phyloP scores from a whole-genome alignment of 768 basidiomycete genomes.

The Tulasnella sp. region DNA sequence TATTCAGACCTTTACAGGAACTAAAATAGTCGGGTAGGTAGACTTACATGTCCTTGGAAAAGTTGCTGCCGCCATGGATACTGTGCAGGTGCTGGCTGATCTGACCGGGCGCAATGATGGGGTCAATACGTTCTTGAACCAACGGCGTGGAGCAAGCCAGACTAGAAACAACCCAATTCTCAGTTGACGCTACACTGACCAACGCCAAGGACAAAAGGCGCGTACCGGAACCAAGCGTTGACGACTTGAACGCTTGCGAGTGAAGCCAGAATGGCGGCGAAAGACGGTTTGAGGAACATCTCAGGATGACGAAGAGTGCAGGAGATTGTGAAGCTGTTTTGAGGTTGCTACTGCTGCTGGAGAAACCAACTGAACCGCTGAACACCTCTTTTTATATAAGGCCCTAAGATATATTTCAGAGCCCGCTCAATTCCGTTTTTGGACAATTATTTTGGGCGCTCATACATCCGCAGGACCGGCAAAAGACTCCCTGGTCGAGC shows the following conservation, averaged over 20 bases:
- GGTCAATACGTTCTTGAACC: constrained; percentile 26
- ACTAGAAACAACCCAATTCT: background rate
- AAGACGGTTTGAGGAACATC: constrained; percentile 10
- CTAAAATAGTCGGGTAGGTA: background rate
- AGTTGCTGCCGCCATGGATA: constrained; percentile 16
- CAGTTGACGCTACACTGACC: background rate
- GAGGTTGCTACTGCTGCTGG: background rate
- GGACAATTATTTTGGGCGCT: background rate
- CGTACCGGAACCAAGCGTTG: constrained; percentile 25
- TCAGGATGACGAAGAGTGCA: constrained; percentile 27
- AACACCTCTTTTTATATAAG: background rate
- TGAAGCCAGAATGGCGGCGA: background rate
- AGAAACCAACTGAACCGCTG: background rate
- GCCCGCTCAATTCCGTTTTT: background rate
- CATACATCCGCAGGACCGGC: background rate
- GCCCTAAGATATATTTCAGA: background rate
- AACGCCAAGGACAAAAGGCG: background rate
- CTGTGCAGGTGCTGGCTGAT: constrained; percentile 25
- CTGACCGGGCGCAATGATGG: constrained; percentile 19
- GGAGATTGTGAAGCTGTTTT: background rate
- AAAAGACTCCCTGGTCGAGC: background rate
- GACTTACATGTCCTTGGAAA: background rate
- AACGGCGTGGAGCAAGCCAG: background rate
- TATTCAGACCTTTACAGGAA: background rate
- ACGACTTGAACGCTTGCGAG: background rate